Evolutionary conservation across 352 stramenopile genomes (phyloP).

Genomic region (Globisporangium nodosum): DNA sequence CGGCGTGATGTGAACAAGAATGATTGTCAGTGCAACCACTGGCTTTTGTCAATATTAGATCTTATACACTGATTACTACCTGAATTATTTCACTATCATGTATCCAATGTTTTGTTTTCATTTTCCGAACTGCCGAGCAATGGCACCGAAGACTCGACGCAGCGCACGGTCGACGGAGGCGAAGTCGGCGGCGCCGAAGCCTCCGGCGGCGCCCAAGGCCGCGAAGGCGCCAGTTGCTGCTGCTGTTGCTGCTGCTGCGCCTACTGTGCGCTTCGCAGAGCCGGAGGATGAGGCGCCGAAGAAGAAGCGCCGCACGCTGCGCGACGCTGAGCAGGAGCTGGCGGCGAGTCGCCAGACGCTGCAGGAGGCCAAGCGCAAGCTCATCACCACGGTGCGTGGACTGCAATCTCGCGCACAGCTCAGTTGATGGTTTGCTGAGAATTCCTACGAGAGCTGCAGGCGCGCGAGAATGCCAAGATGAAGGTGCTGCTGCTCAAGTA

Average conservation of each 20-base stretch:
- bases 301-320: slow-evolving; percentile 70
- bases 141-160: slow-evolving; percentile 8
- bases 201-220: not conserved
- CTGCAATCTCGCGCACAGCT: not conserved
- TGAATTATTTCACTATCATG: not conserved
- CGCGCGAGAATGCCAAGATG: slow-evolving; percentile 83
- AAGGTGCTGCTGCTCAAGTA: slow-evolving; percentile 84
- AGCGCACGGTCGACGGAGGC: not conserved
- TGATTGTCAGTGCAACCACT: not conserved
- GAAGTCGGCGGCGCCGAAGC: not conserved
- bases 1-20: not conserved
- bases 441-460: slow-evolving; percentile 17
- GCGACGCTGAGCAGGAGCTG: slow-evolving; percentile 61
- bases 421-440: not conserved
- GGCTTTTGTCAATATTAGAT: not conserved
- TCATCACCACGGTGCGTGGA: slow-evolving; percentile 47
- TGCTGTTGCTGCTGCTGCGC: not conserved
- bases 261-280: not conserved
- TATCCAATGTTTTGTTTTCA: not conserved
- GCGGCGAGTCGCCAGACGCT: slow-evolving; percentile 37
- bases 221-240: not conserved
- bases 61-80: not conserved
- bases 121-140: not conserved
- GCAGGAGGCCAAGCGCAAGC: slow-evolving; percentile 53
- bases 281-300: slow-evolving; percentile 22